Evolutionary conservation across 2,329 filamentous ascomycete species (phyloP).

Genomic region (Fusarium sp.): DNA sequence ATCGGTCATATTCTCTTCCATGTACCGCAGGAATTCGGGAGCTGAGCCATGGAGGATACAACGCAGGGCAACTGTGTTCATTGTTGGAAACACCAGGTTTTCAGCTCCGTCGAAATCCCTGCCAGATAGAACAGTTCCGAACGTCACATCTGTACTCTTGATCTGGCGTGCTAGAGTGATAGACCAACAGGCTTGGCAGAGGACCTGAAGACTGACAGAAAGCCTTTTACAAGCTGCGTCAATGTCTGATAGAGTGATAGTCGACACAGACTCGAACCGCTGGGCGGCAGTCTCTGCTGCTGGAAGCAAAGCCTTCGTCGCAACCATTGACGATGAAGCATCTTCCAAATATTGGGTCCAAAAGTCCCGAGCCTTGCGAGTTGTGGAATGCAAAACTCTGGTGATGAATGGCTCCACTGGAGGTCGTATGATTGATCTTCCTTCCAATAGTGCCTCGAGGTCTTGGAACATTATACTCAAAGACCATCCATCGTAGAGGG

Average conservation of each 20-base stretch:
- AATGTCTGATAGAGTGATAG: slow-evolving; percentile 20
- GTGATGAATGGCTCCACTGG: slow-evolving; percentile 64
- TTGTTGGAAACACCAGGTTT: slow-evolving; percentile 82
- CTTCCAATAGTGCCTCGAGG: slow-evolving; percentile 72
- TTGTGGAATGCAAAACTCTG: slow-evolving; percentile 34
- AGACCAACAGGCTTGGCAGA: slow-evolving; percentile 83
- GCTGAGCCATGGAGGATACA: slow-evolving; percentile 76
- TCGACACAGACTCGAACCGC: slow-evolving; percentile 30
- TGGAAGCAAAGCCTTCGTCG: neutral
- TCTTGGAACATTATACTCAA: slow-evolving; percentile 78
- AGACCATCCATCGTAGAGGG: slow-evolving; percentile 91
- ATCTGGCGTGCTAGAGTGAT: slow-evolving; percentile 73
- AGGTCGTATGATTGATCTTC: slow-evolving; percentile 54
- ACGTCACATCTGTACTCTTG: slow-evolving; percentile 77
- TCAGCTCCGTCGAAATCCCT: slow-evolving; percentile 78
- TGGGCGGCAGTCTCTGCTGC: neutral
- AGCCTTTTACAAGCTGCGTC: slow-evolving; percentile 71
- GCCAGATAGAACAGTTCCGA: slow-evolving; percentile 86
- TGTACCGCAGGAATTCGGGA: slow-evolving; percentile 73
- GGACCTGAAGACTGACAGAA: slow-evolving; percentile 78
- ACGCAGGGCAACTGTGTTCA: slow-evolving; percentile 88
- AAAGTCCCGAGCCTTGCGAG: slow-evolving; percentile 59
- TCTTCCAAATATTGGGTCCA: slow-evolving; percentile 77
- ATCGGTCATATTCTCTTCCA: slow-evolving; percentile 75
- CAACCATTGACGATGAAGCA: slow-evolving; percentile 52